Percentiles rank a stretch among this genome's conserved stretches.
These are phyloP conservation scores for Lolium rigidum DNA, from an alignment of 176 grass and related monocot species.

Conservation along the genomic window DNA sequence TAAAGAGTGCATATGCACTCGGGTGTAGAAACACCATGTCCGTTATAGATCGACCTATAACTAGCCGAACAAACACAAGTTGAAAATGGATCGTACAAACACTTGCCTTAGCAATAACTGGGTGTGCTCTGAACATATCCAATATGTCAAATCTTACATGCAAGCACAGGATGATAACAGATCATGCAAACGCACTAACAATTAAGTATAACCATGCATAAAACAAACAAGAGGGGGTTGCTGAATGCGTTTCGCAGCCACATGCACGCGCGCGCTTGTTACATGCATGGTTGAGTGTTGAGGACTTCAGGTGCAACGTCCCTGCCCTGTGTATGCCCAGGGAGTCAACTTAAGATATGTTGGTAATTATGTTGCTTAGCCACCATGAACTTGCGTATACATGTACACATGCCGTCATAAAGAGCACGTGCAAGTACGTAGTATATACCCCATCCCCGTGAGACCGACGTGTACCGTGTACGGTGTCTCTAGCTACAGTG, in stretches of 20 bases:
- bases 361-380: not conserved
- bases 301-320: slow-evolving; percentile 25
- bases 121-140: too few relatives aligned
- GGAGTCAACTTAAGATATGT: not conserved
- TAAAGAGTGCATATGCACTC: too few relatives aligned
- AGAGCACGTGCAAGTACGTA: slow-evolving; percentile 28
- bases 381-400: not conserved
- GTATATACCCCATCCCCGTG: not conserved
- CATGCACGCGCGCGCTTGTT: not conserved
- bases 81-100: too few relatives aligned
- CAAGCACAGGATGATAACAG: too few relatives aligned
- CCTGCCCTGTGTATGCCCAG: not conserved
- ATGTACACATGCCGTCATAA: not conserved
- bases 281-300: too few relatives aligned
- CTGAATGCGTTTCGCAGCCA: not conserved
- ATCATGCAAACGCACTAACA: too few relatives aligned
- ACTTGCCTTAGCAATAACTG: too few relatives aligned
- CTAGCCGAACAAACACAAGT: too few relatives aligned
- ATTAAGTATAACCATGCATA: too few relatives aligned
- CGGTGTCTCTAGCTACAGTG: not conserved
- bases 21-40: too few relatives aligned
- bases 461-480: not conserved
- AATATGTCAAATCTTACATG: too few relatives aligned
- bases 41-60: too few relatives aligned
- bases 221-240: not conserved